These are phyloP conservation scores for Chytridium lagenaria DNA, from an alignment of 371 early-diverging fungal genomes.

Conservation along the genomic window DNA sequence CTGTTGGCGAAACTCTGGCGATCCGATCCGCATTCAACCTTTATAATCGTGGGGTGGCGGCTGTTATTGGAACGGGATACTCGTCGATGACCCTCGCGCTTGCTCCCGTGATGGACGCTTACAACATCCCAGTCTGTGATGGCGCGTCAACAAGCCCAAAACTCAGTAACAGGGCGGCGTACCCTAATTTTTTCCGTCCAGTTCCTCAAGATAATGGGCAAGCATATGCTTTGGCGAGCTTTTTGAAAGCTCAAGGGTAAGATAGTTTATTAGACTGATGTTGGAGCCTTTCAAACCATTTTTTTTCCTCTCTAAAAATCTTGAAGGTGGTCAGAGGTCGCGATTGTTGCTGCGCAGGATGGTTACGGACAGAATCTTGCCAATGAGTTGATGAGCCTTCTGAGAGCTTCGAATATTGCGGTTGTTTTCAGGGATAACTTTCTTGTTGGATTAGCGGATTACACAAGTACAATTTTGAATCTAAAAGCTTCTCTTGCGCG, in stretches of 20 bases:
- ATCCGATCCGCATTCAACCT: slow-evolving; percentile 3
- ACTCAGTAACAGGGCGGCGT: slow-evolving; percentile 21
- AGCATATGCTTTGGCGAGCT: slow-evolving; percentile 26
- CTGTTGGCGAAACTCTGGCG: background rate
- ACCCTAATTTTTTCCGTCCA: slow-evolving; percentile 46
- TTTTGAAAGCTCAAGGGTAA: slow-evolving; percentile 23
- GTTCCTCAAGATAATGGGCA: slow-evolving; percentile 32
- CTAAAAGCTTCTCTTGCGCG: no score
- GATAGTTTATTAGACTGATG: slow-evolving; percentile 9
- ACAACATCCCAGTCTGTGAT: slow-evolving; percentile 35
- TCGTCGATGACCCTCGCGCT: no score
- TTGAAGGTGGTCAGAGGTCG: slow-evolving; percentile 22
- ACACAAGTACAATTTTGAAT: no score
- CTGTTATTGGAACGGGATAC: slow-evolving; percentile 37
- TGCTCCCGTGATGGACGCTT: no score
- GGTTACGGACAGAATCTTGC: no score
- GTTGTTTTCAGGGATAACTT: no score
- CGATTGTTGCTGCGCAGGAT: slow-evolving; percentile 6
- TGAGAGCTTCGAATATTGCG: no score
- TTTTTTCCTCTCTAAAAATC: background rate
- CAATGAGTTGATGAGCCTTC: no score
- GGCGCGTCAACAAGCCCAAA: slow-evolving; percentile 31
- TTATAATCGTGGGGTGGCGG: slow-evolving; percentile 4
- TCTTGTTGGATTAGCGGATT: no score
- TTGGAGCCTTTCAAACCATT: no score